Evolutionary conservation across 495 filamentous ascomycete species (phyloP), one percentile per base, ranked within the genome.

Genomic region (Venustampulla echinocandica): DNA sequence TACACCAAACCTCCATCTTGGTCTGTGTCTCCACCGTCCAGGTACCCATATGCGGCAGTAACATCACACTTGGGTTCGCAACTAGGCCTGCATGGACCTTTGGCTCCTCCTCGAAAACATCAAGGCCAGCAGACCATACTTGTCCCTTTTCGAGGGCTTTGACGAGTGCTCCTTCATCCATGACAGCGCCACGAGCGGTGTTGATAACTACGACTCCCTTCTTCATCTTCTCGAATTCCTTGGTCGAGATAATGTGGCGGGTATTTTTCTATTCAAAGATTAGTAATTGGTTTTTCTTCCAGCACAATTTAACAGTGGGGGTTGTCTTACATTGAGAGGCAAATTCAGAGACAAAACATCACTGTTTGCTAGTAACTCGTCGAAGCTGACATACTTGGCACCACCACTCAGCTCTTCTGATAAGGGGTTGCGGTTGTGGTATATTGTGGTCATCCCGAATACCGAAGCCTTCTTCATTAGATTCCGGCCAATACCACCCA

Each of bases 1-100:
- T 67, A 22, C 79, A 75, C 69, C 85, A 73, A 33, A 79, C 61
- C 63, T 92, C 86, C 86, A 92, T 90, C 56, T 85, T 81, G 43
- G 71, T 77, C 63, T 85, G 80, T 14, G 77, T 79, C 64, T 79
- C 67, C 34, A 66, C 53, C 1, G 71, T 75, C 54, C 64, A 70
- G 0, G 87, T 90, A 4, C 86, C 87, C 66, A 92, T 84, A 61
- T 93, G 87, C 20, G 87, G 87, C 38, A 89, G 60, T 40, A 93
- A 60, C 66, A 90, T 78, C 22, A 85, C 82, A 23, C 75, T 69
- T 3, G 79, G 75, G 57, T 84, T 86, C 45, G 69, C 71, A 28
- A 90, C 62, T 30, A 93, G 64, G 1, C 82, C 84, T 1, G 75
- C 68, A 55, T 90, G 82, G 27, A 92, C 69, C 24, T 75, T 62